Percentiles rank a stretch among this genome's conserved stretches.
Evolutionary conservation across 2,329 filamentous ascomycete genomes (phyloP).

Genomic region (Pyrenophora teres): DNA sequence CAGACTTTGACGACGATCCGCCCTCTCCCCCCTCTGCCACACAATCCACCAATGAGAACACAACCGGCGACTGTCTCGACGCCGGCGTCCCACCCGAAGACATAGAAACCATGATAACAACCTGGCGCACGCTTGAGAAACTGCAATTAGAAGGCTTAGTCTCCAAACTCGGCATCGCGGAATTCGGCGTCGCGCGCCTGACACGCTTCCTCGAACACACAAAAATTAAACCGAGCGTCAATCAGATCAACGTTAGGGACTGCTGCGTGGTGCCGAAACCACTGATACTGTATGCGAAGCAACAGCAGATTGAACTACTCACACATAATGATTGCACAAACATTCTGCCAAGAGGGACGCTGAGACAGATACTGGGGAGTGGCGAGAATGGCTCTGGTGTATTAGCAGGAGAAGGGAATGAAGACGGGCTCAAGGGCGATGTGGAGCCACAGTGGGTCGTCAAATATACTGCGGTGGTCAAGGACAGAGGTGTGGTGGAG

Average conservation of each 20-base stretch:
- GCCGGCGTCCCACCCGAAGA: conserved; percentile 54
- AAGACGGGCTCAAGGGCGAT: conserved; percentile 71
- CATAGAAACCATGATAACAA: conserved; percentile 68
- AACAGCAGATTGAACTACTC: conserved; percentile 80
- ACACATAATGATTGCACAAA: conserved; percentile 95
- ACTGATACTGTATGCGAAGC: conserved; percentile 81
- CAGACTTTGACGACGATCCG: conserved; percentile 61
- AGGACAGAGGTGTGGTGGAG: conserved; percentile 92
- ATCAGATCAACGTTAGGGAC: conserved; percentile 95
- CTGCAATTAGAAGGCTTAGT: conserved; percentile 74
- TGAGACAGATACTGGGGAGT: conserved; percentile 80
- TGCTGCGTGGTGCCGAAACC: conserved; percentile 95
- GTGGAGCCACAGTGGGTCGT: conserved; percentile 91
- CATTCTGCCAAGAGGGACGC: conserved; percentile 82
- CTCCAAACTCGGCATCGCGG: conserved; percentile 78
- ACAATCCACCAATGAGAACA: conserved; percentile 42
- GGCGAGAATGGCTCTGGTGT: conserved; percentile 75
- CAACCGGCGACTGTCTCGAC: conserved; percentile 47
- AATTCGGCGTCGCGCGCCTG: conserved; percentile 87
- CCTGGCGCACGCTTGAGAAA: conserved; percentile 70
- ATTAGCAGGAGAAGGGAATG: conserved; percentile 63
- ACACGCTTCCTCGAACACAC: conserved; percentile 75
- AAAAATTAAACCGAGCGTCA: conserved; percentile 74
- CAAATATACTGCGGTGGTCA: conserved; percentile 95
- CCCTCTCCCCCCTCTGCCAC: conserved; percentile 30